Percentiles rank a stretch among this genome's conserved stretches.
These are phyloP conservation scores for Amauroascus niger DNA, from an alignment of 2,329 filamentous ascomycete genomes.

Conservation along the genomic window DNA sequence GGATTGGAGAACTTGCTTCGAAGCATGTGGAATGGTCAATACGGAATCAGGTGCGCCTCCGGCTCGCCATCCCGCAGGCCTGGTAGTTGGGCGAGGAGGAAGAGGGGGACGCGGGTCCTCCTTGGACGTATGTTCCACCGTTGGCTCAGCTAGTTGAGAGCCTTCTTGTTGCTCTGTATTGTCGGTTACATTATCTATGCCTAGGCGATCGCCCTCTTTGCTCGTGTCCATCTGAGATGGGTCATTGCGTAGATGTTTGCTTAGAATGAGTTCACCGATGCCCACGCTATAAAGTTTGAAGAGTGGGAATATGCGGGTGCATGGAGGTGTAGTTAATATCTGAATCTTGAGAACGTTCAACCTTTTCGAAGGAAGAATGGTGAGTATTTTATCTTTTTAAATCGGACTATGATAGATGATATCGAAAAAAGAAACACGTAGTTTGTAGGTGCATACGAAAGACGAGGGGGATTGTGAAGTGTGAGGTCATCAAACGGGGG, in stretches of 20 bases:
- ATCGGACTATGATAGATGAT: too few relatives aligned
- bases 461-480: too few relatives aligned
- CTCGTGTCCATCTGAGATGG: conserved; percentile 8
- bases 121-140: background rate
- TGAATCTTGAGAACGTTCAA: too few relatives aligned
- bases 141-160: background rate
- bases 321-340: too few relatives aligned
- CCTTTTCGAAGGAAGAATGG: background rate
- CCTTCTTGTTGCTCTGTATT: background rate
- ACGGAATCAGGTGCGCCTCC: conserved; percentile 22
- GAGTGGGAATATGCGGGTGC: background rate
- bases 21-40: conserved; percentile 27
- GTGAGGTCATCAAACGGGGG: conserved; percentile 5
- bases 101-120: conserved; percentile 8
- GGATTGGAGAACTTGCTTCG: conserved; percentile 39
- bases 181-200: background rate
- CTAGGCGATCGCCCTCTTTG: background rate
- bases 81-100: conserved; percentile 22
- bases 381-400: too few relatives aligned
- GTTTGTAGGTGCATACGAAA: too few relatives aligned
- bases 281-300: background rate
- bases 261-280: background rate
- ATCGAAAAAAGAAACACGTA: too few relatives aligned
- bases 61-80: conserved; percentile 28
- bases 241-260: conserved; percentile 14